phyloP scores from a whole-genome alignment of 768 basidiomycete species.

The Clavulina sp. region DNA sequence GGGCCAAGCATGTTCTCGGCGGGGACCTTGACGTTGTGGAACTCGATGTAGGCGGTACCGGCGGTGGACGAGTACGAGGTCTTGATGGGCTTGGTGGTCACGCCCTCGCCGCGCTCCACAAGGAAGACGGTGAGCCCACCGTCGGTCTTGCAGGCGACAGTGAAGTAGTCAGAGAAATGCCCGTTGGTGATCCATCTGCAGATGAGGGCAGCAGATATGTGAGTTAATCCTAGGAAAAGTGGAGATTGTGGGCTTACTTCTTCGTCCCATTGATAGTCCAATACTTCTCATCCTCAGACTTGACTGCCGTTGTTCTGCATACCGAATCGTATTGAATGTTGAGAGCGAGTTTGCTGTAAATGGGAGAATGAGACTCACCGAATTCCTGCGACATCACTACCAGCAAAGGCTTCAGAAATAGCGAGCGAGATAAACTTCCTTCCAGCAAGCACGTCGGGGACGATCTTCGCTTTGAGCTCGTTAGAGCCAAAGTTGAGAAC shows the following conservation, averaged over 20 bases:
- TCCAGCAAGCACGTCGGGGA: conserved; percentile 43
- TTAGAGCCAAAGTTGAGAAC: conserved; percentile 60
- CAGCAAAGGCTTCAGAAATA: conserved; percentile 79
- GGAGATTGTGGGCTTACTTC: conserved; percentile 28
- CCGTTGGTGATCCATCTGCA: conserved; percentile 49
- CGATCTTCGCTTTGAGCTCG: conserved; percentile 31
- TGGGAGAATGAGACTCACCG: conserved; percentile 21
- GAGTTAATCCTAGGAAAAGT: not conserved
- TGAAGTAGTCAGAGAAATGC: conserved; percentile 33
- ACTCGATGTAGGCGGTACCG: conserved; percentile 71
- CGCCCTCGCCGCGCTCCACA: conserved; percentile 63
- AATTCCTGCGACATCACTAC: conserved; percentile 66
- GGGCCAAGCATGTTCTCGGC: conserved; percentile 73
- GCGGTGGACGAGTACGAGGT: conserved; percentile 80
- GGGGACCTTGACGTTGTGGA: conserved; percentile 73
- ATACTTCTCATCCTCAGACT: conserved; percentile 46
- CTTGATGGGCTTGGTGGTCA: conserved; percentile 75
- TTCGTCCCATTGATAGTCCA: conserved; percentile 79
- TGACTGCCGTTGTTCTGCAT: conserved; percentile 62
- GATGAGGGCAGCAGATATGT: conserved; percentile 3
- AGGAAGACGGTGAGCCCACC: conserved; percentile 73
- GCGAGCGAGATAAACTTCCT: conserved; percentile 78
- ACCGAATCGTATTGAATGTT: conserved; percentile 7
- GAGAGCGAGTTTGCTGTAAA: not conserved
- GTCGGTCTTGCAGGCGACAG: conserved; percentile 55